Percentiles rank a stretch among this genome's conserved stretches.
Conservation (phyloP, 1,284 basidiomycete genomes). For the Naganishia albida region DNA sequence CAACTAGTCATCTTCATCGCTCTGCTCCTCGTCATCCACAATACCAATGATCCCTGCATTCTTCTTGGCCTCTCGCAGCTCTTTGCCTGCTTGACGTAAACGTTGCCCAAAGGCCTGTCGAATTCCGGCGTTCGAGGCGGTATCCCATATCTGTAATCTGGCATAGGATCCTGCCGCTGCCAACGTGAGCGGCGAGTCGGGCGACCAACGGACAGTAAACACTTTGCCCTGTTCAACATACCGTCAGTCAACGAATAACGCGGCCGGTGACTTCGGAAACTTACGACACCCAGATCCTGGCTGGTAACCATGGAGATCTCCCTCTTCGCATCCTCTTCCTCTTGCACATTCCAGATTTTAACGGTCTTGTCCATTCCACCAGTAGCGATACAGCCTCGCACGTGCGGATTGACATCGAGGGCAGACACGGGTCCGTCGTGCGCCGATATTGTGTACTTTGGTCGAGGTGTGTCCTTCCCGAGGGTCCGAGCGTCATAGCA, state of each 20-base stretch:
- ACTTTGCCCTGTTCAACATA: constrained; percentile 75
- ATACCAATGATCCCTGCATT: constrained; percentile 47
- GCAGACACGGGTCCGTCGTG: constrained; percentile 93
- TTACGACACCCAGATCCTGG: constrained; percentile 87
- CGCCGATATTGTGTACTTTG: constrained; percentile 84
- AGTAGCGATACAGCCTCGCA: constrained; percentile 87
- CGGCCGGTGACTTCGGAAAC: constrained; percentile 51
- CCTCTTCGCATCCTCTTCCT: constrained; percentile 67
- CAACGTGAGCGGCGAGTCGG: constrained; percentile 89
- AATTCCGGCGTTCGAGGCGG: constrained; percentile 72
- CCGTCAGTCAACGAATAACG: neutral
- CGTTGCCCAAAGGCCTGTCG: constrained; percentile 76
- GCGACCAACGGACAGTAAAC: constrained; percentile 85
- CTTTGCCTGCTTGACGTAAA: constrained; percentile 67
- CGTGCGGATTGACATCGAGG: constrained; percentile 86
- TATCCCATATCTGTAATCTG: constrained; percentile 92
- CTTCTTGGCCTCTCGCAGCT: constrained; percentile 62
- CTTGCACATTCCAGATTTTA: constrained; percentile 87
- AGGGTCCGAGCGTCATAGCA: constrained; percentile 88
- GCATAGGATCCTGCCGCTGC: constrained; percentile 93
- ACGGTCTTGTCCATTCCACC: constrained; percentile 91
- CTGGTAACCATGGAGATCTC: constrained; percentile 85
- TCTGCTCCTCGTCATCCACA: constrained; percentile 37
- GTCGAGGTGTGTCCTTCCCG: constrained; percentile 52
- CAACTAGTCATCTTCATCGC: constrained; percentile 32